Evolutionary conservation across 129 eudicot genomes (phyloP).

Genomic region (Escallonia herrerae): DNA sequence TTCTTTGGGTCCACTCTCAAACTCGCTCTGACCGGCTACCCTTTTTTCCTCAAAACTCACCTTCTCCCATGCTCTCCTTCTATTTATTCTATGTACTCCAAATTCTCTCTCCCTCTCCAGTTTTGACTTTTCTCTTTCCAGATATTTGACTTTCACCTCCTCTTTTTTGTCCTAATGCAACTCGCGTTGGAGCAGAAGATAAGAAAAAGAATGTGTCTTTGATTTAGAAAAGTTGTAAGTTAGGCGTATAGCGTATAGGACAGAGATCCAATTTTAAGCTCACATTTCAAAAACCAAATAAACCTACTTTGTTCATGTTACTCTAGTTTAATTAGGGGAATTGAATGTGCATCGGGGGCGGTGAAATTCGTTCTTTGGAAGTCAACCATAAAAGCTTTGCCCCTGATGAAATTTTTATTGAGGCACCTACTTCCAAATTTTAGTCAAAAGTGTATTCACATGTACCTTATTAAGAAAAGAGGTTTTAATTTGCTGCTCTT

Average conservation of each 20-base stretch:
- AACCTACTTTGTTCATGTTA: neutral
- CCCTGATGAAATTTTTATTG: constrained; percentile 28
- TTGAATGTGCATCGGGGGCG: constrained; percentile 36
- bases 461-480: no score
- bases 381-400: constrained; percentile 36
- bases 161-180: constrained; percentile 4
- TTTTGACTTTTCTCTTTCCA: neutral
- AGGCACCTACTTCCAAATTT: constrained; percentile 9
- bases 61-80: no score
- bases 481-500: no score
- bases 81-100: no score
- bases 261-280: constrained; percentile 1
- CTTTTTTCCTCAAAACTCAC: no score
- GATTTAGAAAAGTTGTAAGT: neutral
- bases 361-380: constrained; percentile 18
- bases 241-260: neutral
- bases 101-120: no score
- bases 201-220: constrained; percentile 14
- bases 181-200: constrained; percentile 20
- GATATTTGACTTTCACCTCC: constrained; percentile 9
- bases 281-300: neutral
- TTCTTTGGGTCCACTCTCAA: no score
- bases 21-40: no score
- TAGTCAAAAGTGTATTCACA: neutral
- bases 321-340: neutral